Base-by-base conservation (phyloP, 2,329 filamentous ascomycete genomes). In the Aspergillus sp. region DNA sequence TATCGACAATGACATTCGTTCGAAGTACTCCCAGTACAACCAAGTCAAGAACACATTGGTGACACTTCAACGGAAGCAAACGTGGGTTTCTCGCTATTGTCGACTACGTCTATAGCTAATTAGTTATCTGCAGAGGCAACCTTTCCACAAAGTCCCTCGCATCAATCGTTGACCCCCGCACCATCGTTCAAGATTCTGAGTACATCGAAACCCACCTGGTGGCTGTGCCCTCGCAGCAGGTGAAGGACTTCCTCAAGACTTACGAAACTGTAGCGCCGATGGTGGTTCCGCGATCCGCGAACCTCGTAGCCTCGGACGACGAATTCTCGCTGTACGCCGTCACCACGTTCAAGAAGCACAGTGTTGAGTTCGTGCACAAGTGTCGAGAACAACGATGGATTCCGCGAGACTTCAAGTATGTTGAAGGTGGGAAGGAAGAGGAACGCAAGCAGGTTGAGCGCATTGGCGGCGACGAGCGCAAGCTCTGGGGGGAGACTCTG, bases 151-250 rank as follows among this genome's bases (percentile, higher is more conserved):
- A 91, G 66, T 97, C 91, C 9, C 83, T 98, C 52, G 83, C 88
- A n/a, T 83, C 89, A 9, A 82, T 97, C 50, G 85, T 98, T 57
- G 79, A 91, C 59, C 90, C 91, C 7, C 75, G 79, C 43, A 71
- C 90, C 46, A 78, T 95, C 35, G 80, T 96, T 51, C 86, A 86
- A 67, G 84, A 95, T 64, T 96, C 90, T 13, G 93, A 98, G 71
- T 97, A 95, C 70, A 83, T 98, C 57, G 90, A 96, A 72, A 96
- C 93, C 28, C 90, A 96, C 65, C 82, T 98, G 28, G 78, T 98
- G 54, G 93, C 88, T 13, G 88, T 98, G 7, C 93, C 93, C 2
- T 81, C 79, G 38, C 83, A 82, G 54, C 75, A 80, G 44, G 83
- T 86, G 58, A 95, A 94, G 65, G 91, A 97, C 33, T 98, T 95